Base-by-base conservation (phyloP, 2,329 filamentous ascomycete species). In the Aspergillus fumigatus region DNA sequence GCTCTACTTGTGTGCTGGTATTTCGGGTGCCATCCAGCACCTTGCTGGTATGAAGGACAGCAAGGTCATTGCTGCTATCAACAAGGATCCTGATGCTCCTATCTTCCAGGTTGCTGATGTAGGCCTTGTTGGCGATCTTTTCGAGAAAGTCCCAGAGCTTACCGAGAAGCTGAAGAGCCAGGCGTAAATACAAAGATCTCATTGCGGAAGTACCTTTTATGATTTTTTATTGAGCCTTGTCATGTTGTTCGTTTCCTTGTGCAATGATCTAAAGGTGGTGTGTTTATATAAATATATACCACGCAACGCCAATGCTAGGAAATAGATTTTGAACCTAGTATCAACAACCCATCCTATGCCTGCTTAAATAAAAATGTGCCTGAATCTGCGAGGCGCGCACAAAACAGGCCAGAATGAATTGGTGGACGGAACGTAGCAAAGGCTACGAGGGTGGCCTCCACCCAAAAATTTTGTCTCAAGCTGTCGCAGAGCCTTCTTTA, bases 21-120 rank as follows among this genome's bases (percentile, higher is more conserved):
- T 99, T 67, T 96, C 91, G 8, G 94, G 94, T 53, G 94, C 94
- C 23, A 99, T 99, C 66, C 94, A 99, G 79, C 94, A 99, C 81
- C 77, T 99, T 77, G 94, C 94, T 32, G 94, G 94, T 72, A 99
- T 99, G 94, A 99, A 99, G 84, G 94, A 99, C 73, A 97, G 92
- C 81, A 99, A 99, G 81, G 94, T 99, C 57, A 99, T 99, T 78
- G 94, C 93, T 23, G 91, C 91, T 14, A 97, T 99, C 72, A 99
- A 99, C 82, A 99, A 99, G 80, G 94, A 99, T 71, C 81, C 87
- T 4, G 94, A 99, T 75, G 94, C 94, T 56, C 94, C 94, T 29
- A 99, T 99, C 67, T 99, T 99, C 82, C 94, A 99, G 77, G 86
- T 99, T 57, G 94, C 94, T 4, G 94, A 99, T 76, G 92, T 97